A percentile compares a stretch with the other conserved stretches of the same genome.
These are phyloP conservation scores for Neodidymelliopsis sp. DNA, from an alignment of 2,329 filamentous ascomycete genomes.

Conservation along the genomic window DNA sequence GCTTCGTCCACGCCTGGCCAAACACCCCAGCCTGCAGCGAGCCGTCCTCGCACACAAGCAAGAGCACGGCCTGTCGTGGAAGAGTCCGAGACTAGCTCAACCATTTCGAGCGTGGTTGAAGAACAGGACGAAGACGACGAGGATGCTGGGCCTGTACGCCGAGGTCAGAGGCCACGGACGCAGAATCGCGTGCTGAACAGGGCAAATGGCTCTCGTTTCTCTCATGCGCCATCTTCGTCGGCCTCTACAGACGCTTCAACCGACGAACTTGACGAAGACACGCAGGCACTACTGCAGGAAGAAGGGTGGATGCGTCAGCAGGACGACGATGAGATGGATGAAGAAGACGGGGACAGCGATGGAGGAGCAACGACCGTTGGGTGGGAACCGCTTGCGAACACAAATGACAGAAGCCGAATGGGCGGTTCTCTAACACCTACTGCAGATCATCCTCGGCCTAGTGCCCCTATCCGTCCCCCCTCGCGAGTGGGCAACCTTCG, in stretches of 20 bases:
- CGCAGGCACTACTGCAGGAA: conserved; percentile 44
- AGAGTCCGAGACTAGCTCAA: conserved; percentile 50
- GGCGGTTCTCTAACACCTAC: conserved; percentile 57
- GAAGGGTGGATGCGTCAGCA: conserved; percentile 50
- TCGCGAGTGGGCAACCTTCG: conserved; percentile 46
- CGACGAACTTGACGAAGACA: conserved; percentile 51
- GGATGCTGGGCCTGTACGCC: conserved; percentile 44
- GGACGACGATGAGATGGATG: conserved; percentile 49
- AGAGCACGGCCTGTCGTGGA: conserved; percentile 45
- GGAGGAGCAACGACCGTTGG: conserved; percentile 54
- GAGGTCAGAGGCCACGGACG: conserved; percentile 41
- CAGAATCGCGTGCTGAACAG: conserved; percentile 42
- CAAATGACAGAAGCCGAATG: conserved; percentile 55
- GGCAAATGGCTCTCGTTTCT: conserved; percentile 41
- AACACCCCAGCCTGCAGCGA: conserved; percentile 38
- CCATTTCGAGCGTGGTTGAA: conserved; percentile 44
- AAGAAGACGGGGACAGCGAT: conserved; percentile 52
- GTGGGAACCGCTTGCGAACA: conserved; percentile 55
- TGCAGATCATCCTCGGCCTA: conserved; percentile 55
- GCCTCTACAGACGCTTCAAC: conserved; percentile 46
- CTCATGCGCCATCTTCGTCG: conserved; percentile 38
- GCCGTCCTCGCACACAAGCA: conserved; percentile 29
- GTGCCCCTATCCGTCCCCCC: conserved; percentile 49
- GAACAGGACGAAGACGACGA: conserved; percentile 47
- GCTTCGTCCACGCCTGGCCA: conserved; percentile 42